These are phyloP conservation scores for Penicillium vulpinum DNA, from an alignment of 2,329 filamentous ascomycete species.

Conservation along the genomic window DNA sequence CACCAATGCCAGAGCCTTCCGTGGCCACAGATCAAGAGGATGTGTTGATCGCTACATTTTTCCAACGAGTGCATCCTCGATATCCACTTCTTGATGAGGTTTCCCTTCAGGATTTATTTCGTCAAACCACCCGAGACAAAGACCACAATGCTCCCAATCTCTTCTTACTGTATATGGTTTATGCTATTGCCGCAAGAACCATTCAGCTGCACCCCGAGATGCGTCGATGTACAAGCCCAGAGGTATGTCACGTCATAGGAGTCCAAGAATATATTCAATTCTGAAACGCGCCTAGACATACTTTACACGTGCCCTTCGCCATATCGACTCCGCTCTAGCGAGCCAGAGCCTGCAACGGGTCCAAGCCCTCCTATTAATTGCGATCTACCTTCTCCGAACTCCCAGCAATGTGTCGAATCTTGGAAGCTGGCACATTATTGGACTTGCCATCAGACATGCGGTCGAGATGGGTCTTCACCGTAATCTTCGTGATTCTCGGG, in stretches of 20 bases:
- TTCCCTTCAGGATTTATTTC: not conserved
- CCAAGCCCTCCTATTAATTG: not conserved
- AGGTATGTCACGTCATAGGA: not conserved
- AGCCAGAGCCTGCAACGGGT: not conserved
- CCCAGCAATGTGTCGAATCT: not conserved
- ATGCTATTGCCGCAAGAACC: not conserved
- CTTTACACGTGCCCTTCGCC: not conserved
- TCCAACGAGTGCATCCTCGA: not conserved
- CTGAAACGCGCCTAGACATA: not conserved
- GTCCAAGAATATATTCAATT: not conserved
- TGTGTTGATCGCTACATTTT: not conserved
- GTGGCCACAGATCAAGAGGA: not conserved
- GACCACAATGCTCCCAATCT: not conserved
- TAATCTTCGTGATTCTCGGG: not conserved
- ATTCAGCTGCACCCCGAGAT: not conserved
- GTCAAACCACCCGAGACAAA: not conserved
- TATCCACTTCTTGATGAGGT: not conserved
- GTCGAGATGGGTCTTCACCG: not conserved
- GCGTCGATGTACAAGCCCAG: not conserved
- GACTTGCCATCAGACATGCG: not conserved
- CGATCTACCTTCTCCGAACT: not conserved
- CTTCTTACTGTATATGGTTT: not conserved
- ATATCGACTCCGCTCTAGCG: not conserved
- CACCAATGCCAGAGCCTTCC: not conserved
- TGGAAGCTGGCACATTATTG: not conserved